A percentile compares a stretch with the other conserved stretches of the same genome.
Evolutionary conservation across 2,329 filamentous ascomycete species (phyloP).

Genomic region (Orbilia ellipsospora): DNA sequence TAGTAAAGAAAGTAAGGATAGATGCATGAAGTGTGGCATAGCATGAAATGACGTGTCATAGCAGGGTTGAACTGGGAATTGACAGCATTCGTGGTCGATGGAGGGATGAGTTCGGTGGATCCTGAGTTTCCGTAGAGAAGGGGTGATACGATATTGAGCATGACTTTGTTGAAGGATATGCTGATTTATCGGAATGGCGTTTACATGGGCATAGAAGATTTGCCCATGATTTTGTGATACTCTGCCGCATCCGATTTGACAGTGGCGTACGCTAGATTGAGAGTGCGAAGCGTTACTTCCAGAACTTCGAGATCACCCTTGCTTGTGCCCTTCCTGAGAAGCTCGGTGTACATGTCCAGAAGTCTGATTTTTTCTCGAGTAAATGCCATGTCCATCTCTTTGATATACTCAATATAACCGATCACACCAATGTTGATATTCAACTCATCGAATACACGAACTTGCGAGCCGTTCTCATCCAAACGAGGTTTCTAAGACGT

Average conservation of each 20-base stretch:
- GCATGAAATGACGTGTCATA: not conserved
- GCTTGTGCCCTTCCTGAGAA: not conserved
- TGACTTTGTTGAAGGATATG: not conserved
- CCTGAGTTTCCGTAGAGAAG: not conserved
- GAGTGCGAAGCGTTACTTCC: not conserved
- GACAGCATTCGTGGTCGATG: conserved; percentile 3
- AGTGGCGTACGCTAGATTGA: conserved; percentile 2
- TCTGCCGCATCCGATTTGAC: not conserved
- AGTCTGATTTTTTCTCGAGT: conserved; percentile 2
- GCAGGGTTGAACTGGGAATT: conserved; percentile 17
- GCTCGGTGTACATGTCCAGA: not conserved
- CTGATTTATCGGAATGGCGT: not conserved
- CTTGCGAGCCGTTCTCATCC: conserved; percentile 26
- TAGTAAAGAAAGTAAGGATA: not conserved
- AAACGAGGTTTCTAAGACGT: conserved; percentile 63
- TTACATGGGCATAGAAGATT: not conserved
- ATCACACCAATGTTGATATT: not conserved
- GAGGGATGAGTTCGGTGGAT: not conserved
- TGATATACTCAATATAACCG: conserved; percentile 1
- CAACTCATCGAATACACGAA: conserved; percentile 6
- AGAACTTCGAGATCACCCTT: not conserved
- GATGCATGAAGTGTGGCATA: not conserved
- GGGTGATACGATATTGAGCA: not conserved
- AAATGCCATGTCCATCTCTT: not conserved
- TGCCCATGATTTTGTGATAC: not conserved